A percentile compares a stretch with the other conserved stretches of the same genome.
Evolutionary conservation across 345 rosid species (phyloP).

Genomic region (Eucalyptus sp.): DNA sequence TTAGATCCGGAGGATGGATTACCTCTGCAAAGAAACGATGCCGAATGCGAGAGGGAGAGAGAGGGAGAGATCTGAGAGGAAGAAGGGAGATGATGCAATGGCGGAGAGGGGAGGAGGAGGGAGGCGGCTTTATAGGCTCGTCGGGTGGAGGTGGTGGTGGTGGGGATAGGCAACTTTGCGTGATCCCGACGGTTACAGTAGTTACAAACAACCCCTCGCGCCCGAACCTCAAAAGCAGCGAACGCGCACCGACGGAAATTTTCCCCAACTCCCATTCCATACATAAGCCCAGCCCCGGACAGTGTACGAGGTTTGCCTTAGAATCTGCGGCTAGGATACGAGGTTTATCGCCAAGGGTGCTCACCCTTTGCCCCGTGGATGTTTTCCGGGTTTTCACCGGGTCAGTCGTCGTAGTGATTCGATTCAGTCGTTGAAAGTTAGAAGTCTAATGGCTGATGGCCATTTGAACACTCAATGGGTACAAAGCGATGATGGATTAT

Average conservation of each 20-base stretch:
- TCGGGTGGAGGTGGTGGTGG: not conserved
- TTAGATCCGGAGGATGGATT: not conserved
- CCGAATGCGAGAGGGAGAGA: not conserved
- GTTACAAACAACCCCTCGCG: not conserved
- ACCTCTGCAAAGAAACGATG: not conserved
- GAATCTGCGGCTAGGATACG: not conserved
- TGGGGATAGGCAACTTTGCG: not conserved
- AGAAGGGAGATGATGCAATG: not conserved
- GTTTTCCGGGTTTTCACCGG: too few species aligned
- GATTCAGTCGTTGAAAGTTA: too few species aligned
- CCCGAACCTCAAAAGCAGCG: not conserved
- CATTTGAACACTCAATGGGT: not conserved
- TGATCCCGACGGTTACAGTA: not conserved
- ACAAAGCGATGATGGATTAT: not conserved
- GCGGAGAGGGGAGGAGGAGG: not conserved
- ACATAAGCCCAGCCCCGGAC: not conserved
- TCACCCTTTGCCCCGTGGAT: too few species aligned
- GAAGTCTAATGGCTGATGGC: not conserved
- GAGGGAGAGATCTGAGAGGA: not conserved
- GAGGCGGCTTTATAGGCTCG: not conserved
- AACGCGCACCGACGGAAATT: not conserved
- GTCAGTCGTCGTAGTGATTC: too few species aligned
- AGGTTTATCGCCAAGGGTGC: not conserved
- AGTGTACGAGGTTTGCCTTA: not conserved
- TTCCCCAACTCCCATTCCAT: not conserved